Evolutionary conservation across 345 rosid species (phyloP).

Genomic region (Turnera subulata): DNA sequence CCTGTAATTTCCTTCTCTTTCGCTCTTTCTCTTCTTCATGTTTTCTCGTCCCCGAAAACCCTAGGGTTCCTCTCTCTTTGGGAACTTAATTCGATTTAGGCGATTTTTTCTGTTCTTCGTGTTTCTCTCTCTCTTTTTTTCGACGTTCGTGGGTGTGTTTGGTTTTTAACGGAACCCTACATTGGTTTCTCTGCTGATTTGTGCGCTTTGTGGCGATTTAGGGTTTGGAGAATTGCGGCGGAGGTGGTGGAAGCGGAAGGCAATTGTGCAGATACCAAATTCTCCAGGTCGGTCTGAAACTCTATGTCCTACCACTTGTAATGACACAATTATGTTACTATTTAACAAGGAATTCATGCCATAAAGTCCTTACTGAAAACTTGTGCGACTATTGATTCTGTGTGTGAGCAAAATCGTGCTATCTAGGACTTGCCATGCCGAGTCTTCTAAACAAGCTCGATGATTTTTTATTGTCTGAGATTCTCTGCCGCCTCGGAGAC

Average conservation of each 20-base stretch:
- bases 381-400: no score
- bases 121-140: conserved; percentile 2
- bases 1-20: conserved; percentile 19
- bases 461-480: no score
- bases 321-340: no score
- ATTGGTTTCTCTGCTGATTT: conserved; percentile 31
- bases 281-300: no score
- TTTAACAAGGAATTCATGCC: no score
- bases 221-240: conserved; percentile 32
- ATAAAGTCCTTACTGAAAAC: no score
- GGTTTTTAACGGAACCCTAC: conserved; percentile 47
- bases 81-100: conserved; percentile 4
- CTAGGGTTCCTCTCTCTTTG: conserved; percentile 24
- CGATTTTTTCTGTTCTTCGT: conserved; percentile 1
- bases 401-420: no score
- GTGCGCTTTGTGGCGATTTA: conserved; percentile 26
- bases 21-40: neutral
- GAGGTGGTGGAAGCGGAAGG: conserved; percentile 2
- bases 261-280: conserved; percentile 50
- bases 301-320: no score
- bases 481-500: no score
- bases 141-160: neutral
- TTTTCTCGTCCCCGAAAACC: conserved; percentile 27
- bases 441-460: no score
- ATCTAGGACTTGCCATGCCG: no score